Evolutionary conservation across 2,329 filamentous ascomycete genomes (phyloP).

Genomic region (Talaromyces sp.): DNA sequence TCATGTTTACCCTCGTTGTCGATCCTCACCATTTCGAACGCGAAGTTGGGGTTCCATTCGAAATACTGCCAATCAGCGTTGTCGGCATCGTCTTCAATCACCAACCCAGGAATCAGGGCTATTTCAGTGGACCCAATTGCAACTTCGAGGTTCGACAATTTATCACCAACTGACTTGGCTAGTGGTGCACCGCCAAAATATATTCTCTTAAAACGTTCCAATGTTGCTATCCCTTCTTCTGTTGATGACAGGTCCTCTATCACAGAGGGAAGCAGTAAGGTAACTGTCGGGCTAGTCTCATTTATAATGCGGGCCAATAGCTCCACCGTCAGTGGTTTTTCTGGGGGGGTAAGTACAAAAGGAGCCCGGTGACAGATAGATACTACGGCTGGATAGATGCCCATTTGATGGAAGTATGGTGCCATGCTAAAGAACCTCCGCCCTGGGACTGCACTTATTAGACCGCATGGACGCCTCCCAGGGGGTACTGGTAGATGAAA

Average conservation of each 20-base stretch:
- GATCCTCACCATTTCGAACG: slow-evolving; percentile 14
- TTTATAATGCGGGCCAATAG: slow-evolving; percentile 16
- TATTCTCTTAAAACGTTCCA: slow-evolving; percentile 12
- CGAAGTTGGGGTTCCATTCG: slow-evolving; percentile 17
- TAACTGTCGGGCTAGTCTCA: slow-evolving; percentile 14
- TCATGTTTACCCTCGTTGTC: slow-evolving; percentile 15
- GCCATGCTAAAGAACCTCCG: slow-evolving; percentile 13
- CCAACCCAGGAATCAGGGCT: slow-evolving; percentile 9
- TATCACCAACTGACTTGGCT: slow-evolving; percentile 9
- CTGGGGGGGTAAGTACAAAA: slow-evolving; percentile 16
- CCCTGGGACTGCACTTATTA: neutral
- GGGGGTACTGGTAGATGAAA: slow-evolving; percentile 10
- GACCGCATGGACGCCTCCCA: slow-evolving; percentile 8
- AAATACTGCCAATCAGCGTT: slow-evolving; percentile 17
- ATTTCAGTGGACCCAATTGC: slow-evolving; percentile 10
- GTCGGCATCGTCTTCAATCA: neutral
- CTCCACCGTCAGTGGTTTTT: slow-evolving; percentile 21
- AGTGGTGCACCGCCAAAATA: slow-evolving; percentile 15
- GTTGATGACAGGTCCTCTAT: slow-evolving; percentile 13
- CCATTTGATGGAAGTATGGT: slow-evolving; percentile 26
- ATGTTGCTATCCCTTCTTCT: slow-evolving; percentile 12
- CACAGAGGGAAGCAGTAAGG: slow-evolving; percentile 18
- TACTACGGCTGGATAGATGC: slow-evolving; percentile 13
- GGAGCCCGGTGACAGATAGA: slow-evolving; percentile 17
- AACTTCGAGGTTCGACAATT: neutral